Conservation (phyloP, 805 yeast species). For the Candida krabiensis region DNA sequence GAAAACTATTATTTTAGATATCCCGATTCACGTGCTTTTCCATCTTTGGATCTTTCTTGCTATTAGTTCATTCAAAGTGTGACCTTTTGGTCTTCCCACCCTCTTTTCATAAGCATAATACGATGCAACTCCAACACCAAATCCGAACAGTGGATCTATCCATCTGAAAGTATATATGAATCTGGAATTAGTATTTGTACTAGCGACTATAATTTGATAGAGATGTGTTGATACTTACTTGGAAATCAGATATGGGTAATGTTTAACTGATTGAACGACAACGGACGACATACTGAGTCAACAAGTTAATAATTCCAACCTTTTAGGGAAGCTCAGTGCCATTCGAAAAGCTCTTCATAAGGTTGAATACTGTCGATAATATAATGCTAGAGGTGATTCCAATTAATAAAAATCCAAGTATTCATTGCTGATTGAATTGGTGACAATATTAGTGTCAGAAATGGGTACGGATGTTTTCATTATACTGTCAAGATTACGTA, state of each 20-base stretch:
- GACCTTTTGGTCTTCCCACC: conserved; percentile 58
- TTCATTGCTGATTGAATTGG: background rate
- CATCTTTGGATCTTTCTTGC: conserved; percentile 30
- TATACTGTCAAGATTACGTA: too few species aligned
- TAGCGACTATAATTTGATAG: too few species aligned
- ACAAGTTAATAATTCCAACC: background rate
- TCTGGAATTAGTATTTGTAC: too few species aligned
- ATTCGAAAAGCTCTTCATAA: too few species aligned
- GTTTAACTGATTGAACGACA: conserved; percentile 19
- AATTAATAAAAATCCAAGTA: too few species aligned
- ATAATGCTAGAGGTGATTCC: too few species aligned
- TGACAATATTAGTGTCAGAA: conserved; percentile 4
- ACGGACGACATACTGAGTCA: conserved; percentile 30
- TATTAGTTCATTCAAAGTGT: conserved; percentile 54
- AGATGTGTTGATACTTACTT: conserved; percentile 33
- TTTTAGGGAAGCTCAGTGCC: too few species aligned
- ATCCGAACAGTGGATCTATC: conserved; percentile 65
- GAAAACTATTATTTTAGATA: too few species aligned
- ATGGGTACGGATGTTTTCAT: too few species aligned
- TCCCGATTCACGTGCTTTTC: too few species aligned
- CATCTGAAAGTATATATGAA: too few species aligned
- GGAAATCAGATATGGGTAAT: conserved; percentile 46
- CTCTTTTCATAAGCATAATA: conserved; percentile 64
- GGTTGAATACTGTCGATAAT: too few species aligned
- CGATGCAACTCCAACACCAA: conserved; percentile 60